Percentiles rank a stretch among this genome's conserved stretches.
Conservation (phyloP, 306 rosid species). For the Gynostemma pentaphyllum region DNA sequence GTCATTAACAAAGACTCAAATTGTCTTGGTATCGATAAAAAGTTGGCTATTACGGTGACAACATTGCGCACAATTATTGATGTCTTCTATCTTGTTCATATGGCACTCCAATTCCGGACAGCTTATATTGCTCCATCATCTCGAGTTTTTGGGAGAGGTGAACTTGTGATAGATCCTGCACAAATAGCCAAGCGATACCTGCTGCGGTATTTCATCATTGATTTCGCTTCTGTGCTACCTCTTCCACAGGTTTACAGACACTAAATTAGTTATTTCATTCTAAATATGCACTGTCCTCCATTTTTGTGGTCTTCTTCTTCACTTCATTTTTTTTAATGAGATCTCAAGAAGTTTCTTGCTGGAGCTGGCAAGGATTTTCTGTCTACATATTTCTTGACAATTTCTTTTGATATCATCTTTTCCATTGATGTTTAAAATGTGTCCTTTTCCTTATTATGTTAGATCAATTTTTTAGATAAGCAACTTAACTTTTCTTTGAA, state of each 20-base stretch:
- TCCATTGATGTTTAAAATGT: background rate
- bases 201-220: conserved; percentile 63
- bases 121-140: conserved; percentile 98
- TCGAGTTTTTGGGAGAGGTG: conserved; percentile 98
- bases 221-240: conserved; percentile 75
- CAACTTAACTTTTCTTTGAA: too few species aligned
- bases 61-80: conserved; percentile 78
- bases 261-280: conserved; percentile 5
- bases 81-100: conserved; percentile 76
- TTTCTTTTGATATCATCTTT: background rate
- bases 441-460: background rate
- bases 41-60: conserved; percentile 62
- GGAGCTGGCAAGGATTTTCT: background rate
- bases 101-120: conserved; percentile 95
- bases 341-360: background rate
- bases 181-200: conserved; percentile 86
- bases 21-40: conserved; percentile 78
- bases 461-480: too few species aligned
- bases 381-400: background rate
- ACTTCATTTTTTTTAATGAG: too few species aligned
- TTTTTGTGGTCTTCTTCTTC: conserved; percentile 8
- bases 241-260: conserved; percentile 76
- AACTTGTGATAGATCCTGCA: conserved; percentile 86
- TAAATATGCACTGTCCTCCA: conserved; percentile 5
- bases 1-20: conserved; percentile 39